Base-by-base conservation (phyloP, 116 monocot genomes). In the Posidonia oceanica region DNA sequence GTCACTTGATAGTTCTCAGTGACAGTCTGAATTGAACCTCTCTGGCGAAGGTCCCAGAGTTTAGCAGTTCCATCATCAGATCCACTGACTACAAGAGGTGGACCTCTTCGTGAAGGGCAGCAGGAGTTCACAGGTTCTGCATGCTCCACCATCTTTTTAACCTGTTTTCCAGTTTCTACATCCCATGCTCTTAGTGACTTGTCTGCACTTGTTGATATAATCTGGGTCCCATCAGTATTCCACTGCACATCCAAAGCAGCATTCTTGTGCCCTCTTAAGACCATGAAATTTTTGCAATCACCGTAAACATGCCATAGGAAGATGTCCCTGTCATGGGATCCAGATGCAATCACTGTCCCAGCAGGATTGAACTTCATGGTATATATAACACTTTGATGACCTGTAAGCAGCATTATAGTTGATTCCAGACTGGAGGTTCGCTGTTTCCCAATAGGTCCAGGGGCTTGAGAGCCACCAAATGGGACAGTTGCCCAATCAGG, bases 101-200 rank as follows among this genome's bases (percentile, higher is more conserved):
- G 89, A 23, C 97, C 91, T 23, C 89, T 77, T 13, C 97, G 83
- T 39, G 92, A 75, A 2, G 83, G 75, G 77, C 82, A 89, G 72
- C 97, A 97, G 10, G 89, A 87, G 75, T 97, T 97, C 39, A 97
- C 89, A 36, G 83, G 81, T 13, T 83, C 85, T n/a, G 84, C 82
- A 74, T 97, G 97, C 61, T 97, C 97, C 2, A 80, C 83, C 97
- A 97, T 97, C 64, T 92, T 97, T 78, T 97, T 97, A 3, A 97
- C 79, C 59, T 97, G 97, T 62, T 89, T 92, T 14, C 92, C 97
- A 10, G 89, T 78, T 59, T 97, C 97, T 14, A 89, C 80, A 54
- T 97, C 97, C 97, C 97, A 97, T 17, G 83, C 91, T 3, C 97
- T 80, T 15, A 97, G 67, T 0, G 97, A 92, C 62, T 83, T 83